Conservation (phyloP, 768 basidiomycete genomes). For the Cytidiella melzeri region DNA sequence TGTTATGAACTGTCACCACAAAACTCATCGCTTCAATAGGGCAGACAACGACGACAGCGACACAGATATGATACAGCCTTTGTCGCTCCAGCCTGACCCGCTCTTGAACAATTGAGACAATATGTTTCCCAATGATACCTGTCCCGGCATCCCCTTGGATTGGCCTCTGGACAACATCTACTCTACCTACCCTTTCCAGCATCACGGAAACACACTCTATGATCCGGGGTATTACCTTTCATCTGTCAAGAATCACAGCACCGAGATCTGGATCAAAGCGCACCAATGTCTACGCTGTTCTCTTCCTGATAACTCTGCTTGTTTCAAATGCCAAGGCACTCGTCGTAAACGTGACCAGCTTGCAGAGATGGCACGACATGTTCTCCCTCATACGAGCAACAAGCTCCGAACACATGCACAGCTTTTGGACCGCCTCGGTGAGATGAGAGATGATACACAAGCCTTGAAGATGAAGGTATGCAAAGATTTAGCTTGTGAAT, state of each 20-base stretch:
- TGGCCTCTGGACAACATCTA: slow-evolving; percentile 4
- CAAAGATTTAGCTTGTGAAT: neutral
- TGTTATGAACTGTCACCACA: too few species aligned
- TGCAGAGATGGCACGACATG: neutral
- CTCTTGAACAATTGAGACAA: too few species aligned
- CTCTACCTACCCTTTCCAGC: slow-evolving; percentile 7
- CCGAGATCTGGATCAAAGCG: slow-evolving; percentile 1
- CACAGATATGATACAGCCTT: too few species aligned
- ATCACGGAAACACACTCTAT: neutral
- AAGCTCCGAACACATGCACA: slow-evolving; percentile 5
- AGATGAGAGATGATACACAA: neutral
- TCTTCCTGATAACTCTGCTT: neutral
- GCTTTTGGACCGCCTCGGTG: neutral
- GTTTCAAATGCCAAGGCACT: neutral
- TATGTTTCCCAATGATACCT: too few species aligned
- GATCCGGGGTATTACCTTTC: slow-evolving; percentile 5
- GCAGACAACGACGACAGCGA: too few species aligned
- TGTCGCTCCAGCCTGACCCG: too few species aligned
- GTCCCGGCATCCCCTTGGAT: slow-evolving; percentile 3
- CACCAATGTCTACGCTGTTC: neutral
- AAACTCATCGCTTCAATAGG: too few species aligned
- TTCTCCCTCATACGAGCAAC: slow-evolving; percentile 4
- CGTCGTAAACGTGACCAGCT: neutral
- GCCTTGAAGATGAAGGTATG: slow-evolving; percentile 6
- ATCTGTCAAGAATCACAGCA: slow-evolving; percentile 4